Conservation (phyloP, 2,329 filamentous ascomycete genomes). For the Coleophoma cylindrospora region DNA sequence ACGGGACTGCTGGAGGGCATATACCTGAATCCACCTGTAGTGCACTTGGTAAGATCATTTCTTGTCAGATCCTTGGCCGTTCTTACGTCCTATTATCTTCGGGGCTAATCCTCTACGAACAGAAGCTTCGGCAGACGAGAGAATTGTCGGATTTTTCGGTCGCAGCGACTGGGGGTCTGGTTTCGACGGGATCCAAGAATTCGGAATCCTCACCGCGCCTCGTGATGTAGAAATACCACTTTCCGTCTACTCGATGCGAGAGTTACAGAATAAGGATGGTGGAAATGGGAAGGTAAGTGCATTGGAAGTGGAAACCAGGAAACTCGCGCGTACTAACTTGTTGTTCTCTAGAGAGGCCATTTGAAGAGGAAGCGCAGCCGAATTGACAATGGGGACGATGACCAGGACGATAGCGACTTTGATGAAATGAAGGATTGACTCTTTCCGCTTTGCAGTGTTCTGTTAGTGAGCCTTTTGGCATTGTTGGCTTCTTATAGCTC, state of each 20-base stretch:
- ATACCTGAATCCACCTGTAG: constrained; percentile 18
- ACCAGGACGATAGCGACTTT: background rate
- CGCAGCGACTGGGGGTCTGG: constrained; percentile 22
- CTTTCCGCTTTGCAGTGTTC: no score
- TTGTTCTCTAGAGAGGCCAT: background rate
- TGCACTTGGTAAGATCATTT: constrained; percentile 3
- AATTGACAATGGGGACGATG: background rate
- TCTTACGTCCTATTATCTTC: background rate
- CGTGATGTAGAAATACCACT: constrained; percentile 33
- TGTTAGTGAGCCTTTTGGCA: no score
- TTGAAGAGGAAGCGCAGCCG: background rate
- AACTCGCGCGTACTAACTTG: no score
- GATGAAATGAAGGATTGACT: background rate
- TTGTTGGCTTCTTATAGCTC: no score
- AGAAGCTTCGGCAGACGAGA: constrained; percentile 28
- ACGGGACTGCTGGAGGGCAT: constrained; percentile 25
- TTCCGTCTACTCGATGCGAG: constrained; percentile 33
- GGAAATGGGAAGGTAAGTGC: constrained; percentile 5
- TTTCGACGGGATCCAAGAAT: constrained; percentile 28
- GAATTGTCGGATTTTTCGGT: constrained; percentile 42
- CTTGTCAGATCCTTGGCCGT: background rate
- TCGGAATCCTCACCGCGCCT: constrained; percentile 42
- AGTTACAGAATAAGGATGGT: constrained; percentile 31
- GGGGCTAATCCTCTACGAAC: constrained; percentile 3
- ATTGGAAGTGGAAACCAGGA: background rate